These are phyloP conservation scores for Collybia sordida DNA, from an alignment of 768 basidiomycete species.

Conservation along the genomic window DNA sequence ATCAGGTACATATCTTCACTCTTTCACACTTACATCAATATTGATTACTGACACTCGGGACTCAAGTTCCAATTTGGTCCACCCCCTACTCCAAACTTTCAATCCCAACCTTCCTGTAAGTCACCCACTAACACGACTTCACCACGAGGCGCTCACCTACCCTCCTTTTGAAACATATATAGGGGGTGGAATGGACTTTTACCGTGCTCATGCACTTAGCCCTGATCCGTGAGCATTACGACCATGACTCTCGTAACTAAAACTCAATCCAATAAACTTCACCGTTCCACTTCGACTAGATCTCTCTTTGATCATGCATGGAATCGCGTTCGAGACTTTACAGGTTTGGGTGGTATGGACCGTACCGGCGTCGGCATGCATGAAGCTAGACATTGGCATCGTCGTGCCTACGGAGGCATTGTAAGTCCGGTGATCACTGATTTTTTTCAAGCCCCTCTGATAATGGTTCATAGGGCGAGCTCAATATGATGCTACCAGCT, in stretches of 20 bases:
- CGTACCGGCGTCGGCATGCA: constrained; percentile 48
- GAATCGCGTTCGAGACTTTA: constrained; percentile 43
- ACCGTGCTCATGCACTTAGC: constrained; percentile 57
- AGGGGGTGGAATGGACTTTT: constrained; percentile 68
- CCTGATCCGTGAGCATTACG: constrained; percentile 52
- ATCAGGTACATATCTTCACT: constrained; percentile 26
- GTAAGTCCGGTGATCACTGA: constrained; percentile 31
- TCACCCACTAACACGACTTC: constrained; percentile 14
- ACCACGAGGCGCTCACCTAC: constrained; percentile 17
- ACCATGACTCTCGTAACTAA: constrained; percentile 1
- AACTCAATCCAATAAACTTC: constrained; percentile 6
- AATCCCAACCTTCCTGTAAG: constrained; percentile 56
- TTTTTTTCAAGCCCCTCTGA: constrained; percentile 1
- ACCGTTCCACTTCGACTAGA: constrained; percentile 29
- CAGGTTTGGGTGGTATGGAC: constrained; percentile 20
- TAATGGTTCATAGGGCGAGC: constrained; percentile 40
- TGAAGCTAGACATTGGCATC: constrained; percentile 68
- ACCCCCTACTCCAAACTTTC: constrained; percentile 37
- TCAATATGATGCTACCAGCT: constrained; percentile 47
- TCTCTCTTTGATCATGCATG: constrained; percentile 56
- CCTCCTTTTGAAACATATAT: constrained; percentile 14
- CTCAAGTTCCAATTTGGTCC: constrained; percentile 42
- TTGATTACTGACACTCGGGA: constrained; percentile 5
- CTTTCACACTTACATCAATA: constrained; percentile 1
- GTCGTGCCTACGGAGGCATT: constrained; percentile 60